Percentiles rank a stretch among this genome's conserved stretches.
phyloP scores from a whole-genome alignment of 179 eudicot genomes.

The Silene vulgaris region DNA sequence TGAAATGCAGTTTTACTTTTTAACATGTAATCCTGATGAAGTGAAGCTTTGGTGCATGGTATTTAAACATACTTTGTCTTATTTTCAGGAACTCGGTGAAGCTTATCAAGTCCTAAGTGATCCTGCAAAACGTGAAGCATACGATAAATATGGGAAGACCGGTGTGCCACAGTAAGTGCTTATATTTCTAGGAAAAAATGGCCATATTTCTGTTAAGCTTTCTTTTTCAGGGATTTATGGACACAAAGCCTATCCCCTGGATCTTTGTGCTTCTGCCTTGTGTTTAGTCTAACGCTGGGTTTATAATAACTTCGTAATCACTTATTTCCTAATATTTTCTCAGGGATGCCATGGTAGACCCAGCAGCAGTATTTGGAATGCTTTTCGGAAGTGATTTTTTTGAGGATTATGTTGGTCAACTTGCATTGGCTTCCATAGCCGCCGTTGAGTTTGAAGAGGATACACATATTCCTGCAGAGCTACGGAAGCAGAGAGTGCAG shows the following conservation, averaged over 20 bases:
- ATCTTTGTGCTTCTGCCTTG: neutral
- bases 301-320: neutral
- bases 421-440: conserved; percentile 68
- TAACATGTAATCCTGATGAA: neutral
- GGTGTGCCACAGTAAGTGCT: conserved; percentile 69
- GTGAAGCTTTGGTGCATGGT: neutral
- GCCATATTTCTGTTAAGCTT: neutral
- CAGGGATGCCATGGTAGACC: conserved; percentile 87
- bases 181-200: neutral
- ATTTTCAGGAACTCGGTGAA: conserved; percentile 78
- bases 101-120: conserved; percentile 92
- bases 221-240: neutral
- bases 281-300: neutral
- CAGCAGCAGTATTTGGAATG: conserved; percentile 93
- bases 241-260: neutral
- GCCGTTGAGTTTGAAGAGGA: conserved; percentile 63
- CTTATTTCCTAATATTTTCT: conserved; percentile 17
- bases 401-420: conserved; percentile 90
- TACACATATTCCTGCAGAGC: conserved; percentile 44
- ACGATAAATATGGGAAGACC: conserved; percentile 65
- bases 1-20: neutral
- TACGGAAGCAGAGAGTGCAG: conserved; percentile 53
- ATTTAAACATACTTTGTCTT: conserved; percentile 19
- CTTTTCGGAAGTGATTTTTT: conserved; percentile 81
- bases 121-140: conserved; percentile 78